Evolutionary conservation across 129 eudicot genomes (phyloP).

Genomic region (Lactuca saligna): DNA sequence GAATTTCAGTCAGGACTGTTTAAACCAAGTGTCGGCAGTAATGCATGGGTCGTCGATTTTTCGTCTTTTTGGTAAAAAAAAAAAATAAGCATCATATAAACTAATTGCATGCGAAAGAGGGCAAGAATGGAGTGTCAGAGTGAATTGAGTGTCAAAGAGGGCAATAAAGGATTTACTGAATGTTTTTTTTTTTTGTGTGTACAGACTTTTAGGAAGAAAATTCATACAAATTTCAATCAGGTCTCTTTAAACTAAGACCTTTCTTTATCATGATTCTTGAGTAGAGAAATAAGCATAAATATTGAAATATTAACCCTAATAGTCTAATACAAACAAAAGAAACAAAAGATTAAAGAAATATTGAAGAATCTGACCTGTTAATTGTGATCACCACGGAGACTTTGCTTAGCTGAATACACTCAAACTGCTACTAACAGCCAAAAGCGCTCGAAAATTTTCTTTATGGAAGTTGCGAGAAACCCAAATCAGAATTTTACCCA

Average conservation of each 20-base stretch:
- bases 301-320: slow-evolving; percentile 13
- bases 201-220: slow-evolving; percentile 5
- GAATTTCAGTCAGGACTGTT: slow-evolving; percentile 1
- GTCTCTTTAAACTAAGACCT: slow-evolving; percentile 14
- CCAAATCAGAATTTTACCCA: slow-evolving; percentile 21
- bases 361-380: slow-evolving; percentile 14
- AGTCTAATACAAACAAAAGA: not conserved
- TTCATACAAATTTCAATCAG: slow-evolving; percentile 1
- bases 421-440: slow-evolving; percentile 10
- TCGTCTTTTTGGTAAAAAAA: slow-evolving; percentile 5
- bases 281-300: slow-evolving; percentile 18
- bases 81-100: slow-evolving; percentile 10
- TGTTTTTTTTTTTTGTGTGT: no score
- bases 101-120: slow-evolving; percentile 4
- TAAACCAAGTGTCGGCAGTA: not conserved
- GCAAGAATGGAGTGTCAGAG: slow-evolving; percentile 25
- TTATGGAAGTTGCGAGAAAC: slow-evolving; percentile 6
- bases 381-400: slow-evolving; percentile 15
- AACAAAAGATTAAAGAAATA: not conserved
- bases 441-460: not conserved
- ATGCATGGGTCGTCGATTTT: not conserved
- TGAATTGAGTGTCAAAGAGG: slow-evolving; percentile 21
- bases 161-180: no score
- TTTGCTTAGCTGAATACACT: slow-evolving; percentile 16
- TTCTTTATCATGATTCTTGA: slow-evolving; percentile 10